Conservation (phyloP, 495 filamentous ascomycete genomes). For the Ramalina peruviana region DNA sequence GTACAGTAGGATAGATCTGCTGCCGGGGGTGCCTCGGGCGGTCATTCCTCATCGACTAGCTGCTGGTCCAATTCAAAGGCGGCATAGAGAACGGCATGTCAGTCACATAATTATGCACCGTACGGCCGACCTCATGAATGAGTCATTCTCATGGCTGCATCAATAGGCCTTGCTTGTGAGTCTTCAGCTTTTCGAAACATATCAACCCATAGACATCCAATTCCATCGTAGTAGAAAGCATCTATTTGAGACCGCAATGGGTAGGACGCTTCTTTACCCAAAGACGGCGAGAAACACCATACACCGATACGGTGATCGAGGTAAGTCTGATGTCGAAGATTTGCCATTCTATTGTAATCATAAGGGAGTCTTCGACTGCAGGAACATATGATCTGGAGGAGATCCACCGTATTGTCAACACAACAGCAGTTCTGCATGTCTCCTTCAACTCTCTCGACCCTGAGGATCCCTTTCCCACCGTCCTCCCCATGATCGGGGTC, state of each 20-base stretch:
- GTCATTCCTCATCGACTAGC: no score
- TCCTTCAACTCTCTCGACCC: constrained; percentile 52
- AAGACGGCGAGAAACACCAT: constrained; percentile 53
- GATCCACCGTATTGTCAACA: constrained; percentile 73
- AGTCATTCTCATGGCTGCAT: not conserved
- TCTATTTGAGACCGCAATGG: constrained; percentile 21
- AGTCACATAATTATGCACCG: not conserved
- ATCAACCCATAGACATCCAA: not conserved
- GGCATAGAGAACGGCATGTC: not conserved
- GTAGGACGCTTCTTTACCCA: constrained; percentile 49
- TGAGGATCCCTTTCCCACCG: constrained; percentile 54
- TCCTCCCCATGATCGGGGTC: constrained; percentile 79
- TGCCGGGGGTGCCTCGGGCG: no score
- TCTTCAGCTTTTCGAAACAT: not conserved
- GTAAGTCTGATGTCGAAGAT: constrained; percentile 25
- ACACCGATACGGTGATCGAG: constrained; percentile 54
- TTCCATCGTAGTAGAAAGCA: not conserved
- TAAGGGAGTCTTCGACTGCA: constrained; percentile 16
- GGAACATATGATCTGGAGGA: constrained; percentile 60
- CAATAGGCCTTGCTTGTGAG: not conserved
- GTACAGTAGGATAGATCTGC: no score
- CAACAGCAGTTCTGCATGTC: constrained; percentile 63
- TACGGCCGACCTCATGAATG: not conserved
- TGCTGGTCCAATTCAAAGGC: not conserved
- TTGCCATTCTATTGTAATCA: not conserved